phyloP scores from a whole-genome alignment of 2,329 filamentous ascomycete genomes.

The Phialophora chinensis region DNA sequence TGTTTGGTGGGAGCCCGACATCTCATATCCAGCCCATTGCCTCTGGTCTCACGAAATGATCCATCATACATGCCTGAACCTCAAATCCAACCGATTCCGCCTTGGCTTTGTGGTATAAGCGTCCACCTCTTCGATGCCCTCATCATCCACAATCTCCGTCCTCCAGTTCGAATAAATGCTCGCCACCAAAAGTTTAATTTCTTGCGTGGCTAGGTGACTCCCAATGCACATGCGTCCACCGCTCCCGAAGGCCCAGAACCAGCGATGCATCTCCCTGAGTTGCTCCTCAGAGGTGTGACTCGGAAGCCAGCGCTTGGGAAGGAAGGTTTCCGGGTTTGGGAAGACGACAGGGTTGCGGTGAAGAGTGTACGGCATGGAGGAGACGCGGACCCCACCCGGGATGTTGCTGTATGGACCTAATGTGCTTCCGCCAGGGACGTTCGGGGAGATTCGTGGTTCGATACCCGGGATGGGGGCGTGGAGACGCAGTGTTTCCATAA shows the following conservation, averaged over 20 bases:
- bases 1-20: background rate
- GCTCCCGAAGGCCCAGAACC: conserved; percentile 60
- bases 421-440: conserved; percentile 41
- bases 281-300: conserved; percentile 44
- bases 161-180: conserved; percentile 72
- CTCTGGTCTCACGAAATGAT: background rate
- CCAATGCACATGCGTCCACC: conserved; percentile 59
- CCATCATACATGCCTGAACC: conserved; percentile 52
- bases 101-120: conserved; percentile 67
- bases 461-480: conserved; percentile 68
- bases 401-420: conserved; percentile 51
- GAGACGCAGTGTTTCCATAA: conserved; percentile 67
- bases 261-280: conserved; percentile 53
- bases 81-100: conserved; percentile 64
- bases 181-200: conserved; percentile 74
- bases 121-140: conserved; percentile 69
- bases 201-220: conserved; percentile 58
- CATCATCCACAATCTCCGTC: conserved; percentile 66
- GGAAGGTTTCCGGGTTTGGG: conserved; percentile 55
- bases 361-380: conserved; percentile 58
- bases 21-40: background rate
- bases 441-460: conserved; percentile 60
- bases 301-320: conserved; percentile 57
- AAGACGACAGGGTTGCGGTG: conserved; percentile 58
- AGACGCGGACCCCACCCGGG: conserved; percentile 52